Percentiles rank a stretch among this genome's conserved stretches.
phyloP scores from a whole-genome alignment of 176 grass and related monocot species.

The Sorghum bicolor region Sorghum_bicolor_NCBIv3 NC_012878.2:53077001-53077500 shows the following conservation, averaged over 20 bases:
- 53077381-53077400: no score
- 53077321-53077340: not conserved
- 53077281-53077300: not conserved
- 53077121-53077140: not conserved
- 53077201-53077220: not conserved
- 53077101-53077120: not conserved
- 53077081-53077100: not conserved
- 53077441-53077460: no score
- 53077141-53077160: not conserved
- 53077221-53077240: not conserved
- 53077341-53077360: not conserved
- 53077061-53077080: not conserved
- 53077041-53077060: not conserved
- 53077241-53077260: not conserved
- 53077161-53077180: not conserved
- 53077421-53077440: no score
- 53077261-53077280: slow-evolving; percentile 18
- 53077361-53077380: not conserved
- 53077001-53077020: not conserved
- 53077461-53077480: no score
- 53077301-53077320: no score
- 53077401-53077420: no score
- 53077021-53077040: not conserved
- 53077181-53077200: not conserved
- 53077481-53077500: no score